Conservation (phyloP, 2,329 filamentous ascomycete genomes). For the Alternaria longipes region DNA sequence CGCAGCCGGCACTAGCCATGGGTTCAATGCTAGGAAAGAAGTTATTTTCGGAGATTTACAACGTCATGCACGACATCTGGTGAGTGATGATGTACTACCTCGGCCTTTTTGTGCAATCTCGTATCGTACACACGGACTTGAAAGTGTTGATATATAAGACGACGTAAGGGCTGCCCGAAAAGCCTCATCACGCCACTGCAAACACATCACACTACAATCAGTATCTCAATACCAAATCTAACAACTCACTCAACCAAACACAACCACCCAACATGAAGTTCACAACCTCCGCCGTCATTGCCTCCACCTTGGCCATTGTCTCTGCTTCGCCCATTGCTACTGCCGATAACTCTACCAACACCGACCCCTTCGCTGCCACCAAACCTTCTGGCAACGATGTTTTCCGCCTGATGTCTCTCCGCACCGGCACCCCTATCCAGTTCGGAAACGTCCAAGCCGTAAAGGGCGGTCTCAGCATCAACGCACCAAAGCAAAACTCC, state of each 20-base stretch:
- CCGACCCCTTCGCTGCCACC: conserved; percentile 25
- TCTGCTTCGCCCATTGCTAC: neutral
- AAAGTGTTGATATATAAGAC: neutral
- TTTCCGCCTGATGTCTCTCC: conserved; percentile 62
- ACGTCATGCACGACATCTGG: neutral
- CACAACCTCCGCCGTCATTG: neutral
- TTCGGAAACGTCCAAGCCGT: conserved; percentile 58
- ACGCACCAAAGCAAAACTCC: conserved; percentile 56
- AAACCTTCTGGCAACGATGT: conserved; percentile 30
- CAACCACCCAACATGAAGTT: neutral
- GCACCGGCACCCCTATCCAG: conserved; percentile 60
- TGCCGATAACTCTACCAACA: conserved; percentile 1
- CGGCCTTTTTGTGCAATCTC: neutral
- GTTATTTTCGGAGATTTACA: neutral
- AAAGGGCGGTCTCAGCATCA: conserved; percentile 55
- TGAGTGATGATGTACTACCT: neutral
- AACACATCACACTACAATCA: neutral
- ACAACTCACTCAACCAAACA: neutral
- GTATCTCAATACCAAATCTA: neutral
- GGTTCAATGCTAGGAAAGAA: neutral
- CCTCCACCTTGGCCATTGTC: neutral
- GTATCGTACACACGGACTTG: neutral
- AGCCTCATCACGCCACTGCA: neutral
- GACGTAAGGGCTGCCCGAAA: neutral
- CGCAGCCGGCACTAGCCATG: neutral